A percentile compares a stretch with the other conserved stretches of the same genome.
Evolutionary conservation across 164 flowering plant species (phyloP).

Genomic region (Stephania japonica): DNA sequence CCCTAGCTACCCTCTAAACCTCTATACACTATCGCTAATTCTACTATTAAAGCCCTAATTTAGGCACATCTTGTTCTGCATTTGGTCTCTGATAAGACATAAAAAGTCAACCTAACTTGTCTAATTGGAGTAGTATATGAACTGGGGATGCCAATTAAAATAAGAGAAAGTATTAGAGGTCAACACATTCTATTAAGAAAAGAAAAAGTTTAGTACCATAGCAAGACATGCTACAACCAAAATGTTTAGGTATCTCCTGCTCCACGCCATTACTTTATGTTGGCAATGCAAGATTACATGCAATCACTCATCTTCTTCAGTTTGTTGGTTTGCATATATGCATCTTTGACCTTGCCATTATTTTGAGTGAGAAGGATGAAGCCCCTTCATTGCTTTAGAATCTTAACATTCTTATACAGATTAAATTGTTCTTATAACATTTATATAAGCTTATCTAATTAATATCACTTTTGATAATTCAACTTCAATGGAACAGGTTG

Average conservation of each 20-base stretch:
- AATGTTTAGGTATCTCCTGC: conserved; percentile 15
- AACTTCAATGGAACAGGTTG: background rate
- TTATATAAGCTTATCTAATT: background rate
- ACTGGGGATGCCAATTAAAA: background rate
- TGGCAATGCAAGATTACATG: background rate
- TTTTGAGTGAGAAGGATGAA: background rate
- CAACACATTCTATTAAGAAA: background rate
- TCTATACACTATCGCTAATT: background rate
- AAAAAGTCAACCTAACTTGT: conserved; percentile 11
- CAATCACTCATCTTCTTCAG: background rate
- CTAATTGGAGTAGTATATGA: background rate
- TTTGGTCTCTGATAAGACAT: background rate
- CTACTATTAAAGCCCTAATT: background rate
- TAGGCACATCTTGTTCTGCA: background rate
- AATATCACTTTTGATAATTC: background rate
- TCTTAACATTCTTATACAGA: background rate
- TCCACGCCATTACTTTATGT: conserved; percentile 9
- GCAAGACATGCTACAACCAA: background rate
- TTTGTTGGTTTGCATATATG: background rate
- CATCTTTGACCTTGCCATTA: conserved; percentile 5
- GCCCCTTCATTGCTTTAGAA: background rate
- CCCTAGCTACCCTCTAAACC: background rate
- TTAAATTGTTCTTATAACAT: background rate
- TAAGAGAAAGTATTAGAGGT: background rate
- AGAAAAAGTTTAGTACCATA: background rate